A percentile compares a stretch with the other conserved stretches of the same genome.
Conservation (phyloP, 306 rosid species). For the Pterocarpus santalinus region DNA sequence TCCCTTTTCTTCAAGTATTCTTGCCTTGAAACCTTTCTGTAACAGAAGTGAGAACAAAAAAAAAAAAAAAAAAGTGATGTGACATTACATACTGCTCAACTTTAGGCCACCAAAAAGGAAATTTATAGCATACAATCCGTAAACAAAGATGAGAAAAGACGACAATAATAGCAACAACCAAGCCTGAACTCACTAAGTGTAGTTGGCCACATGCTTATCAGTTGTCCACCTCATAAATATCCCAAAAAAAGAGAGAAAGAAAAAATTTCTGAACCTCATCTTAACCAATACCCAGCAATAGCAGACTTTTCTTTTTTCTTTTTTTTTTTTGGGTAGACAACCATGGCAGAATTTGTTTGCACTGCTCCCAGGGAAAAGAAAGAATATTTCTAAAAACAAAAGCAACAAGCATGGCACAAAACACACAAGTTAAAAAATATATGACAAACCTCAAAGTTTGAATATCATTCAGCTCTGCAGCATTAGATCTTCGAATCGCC, state of each 20-base stretch:
- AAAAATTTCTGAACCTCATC: slow-evolving; percentile 4
- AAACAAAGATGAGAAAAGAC: slow-evolving; percentile 14
- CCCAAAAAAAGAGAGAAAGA: neutral
- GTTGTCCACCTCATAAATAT: slow-evolving; percentile 1
- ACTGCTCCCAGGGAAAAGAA: slow-evolving; percentile 11
- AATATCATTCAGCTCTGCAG: slow-evolving; percentile 65
- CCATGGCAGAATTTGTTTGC: neutral
- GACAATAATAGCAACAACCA: neutral
- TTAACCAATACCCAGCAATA: slow-evolving; percentile 16
- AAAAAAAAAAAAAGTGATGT: slow-evolving; percentile 4
- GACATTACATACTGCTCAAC: slow-evolving; percentile 38
- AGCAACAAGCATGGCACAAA: neutral
- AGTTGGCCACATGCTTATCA: neutral
- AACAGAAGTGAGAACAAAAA: slow-evolving; percentile 36
- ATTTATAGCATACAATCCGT: neutral
- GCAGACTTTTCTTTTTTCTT: no score
- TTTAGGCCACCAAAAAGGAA: slow-evolving; percentile 10
- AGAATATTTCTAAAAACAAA: neutral
- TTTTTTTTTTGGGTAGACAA: no score
- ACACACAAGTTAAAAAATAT: neutral
- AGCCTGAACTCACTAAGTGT: neutral
- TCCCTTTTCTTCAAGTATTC: slow-evolving; percentile 95
- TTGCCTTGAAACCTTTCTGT: slow-evolving; percentile 86
- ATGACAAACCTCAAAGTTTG: slow-evolving; percentile 67
- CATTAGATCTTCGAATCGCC: slow-evolving; percentile 80